Base-by-base conservation (phyloP, 2,329 filamentous ascomycete genomes). In the Aspergillus flavus region DNA sequence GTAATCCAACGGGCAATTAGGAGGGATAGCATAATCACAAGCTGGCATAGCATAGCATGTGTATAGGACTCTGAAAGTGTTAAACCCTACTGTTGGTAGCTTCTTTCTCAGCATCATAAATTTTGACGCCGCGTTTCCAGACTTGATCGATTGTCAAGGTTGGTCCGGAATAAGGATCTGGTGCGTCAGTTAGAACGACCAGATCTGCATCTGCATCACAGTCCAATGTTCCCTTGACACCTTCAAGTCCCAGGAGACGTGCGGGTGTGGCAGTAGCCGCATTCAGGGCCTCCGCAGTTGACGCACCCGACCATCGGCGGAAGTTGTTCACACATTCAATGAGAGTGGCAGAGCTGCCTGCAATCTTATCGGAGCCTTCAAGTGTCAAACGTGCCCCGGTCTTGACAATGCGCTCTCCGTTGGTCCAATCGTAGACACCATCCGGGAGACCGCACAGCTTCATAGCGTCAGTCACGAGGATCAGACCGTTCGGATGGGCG, bases 391-490 rank as follows among this genome's bases (percentile, higher is more conserved):
- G 84, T 0, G 87, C 82, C 0, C 93, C 93, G 57, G 85, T 86
- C 80, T 82, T 82, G 43, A 81, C 72, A 64, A 87, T 87, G 23
- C 83, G 79, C 61, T 87, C 85, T 46, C 86, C 85, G 62, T 97
- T 96, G 6, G 89, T 94, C 92, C 93, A 96, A 66, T 90, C 86
- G 74, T 97, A 96, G 2, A 87, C 84, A 3, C 94, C 94, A 71
- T 97, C 93, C 0, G 91, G 90, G 59, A 96, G 83, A 0, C 94
- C 94, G 23, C 92, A 89, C 19, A 96, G 85, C 69, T 92, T 89
- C 92, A 96, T 96, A 6, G 93, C 93, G 77, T 97, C 94, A 0
- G 94, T 97, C 52, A 97, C 93, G 6, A 97, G 86, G 64, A 97
- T 91, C 72, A 95, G 89, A 0, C 94, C 94, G 5, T 89, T 86